Evolutionary conservation across 257 asterid genomes (phyloP).

Genomic region (Nyctanthes arbortristis): DNA sequence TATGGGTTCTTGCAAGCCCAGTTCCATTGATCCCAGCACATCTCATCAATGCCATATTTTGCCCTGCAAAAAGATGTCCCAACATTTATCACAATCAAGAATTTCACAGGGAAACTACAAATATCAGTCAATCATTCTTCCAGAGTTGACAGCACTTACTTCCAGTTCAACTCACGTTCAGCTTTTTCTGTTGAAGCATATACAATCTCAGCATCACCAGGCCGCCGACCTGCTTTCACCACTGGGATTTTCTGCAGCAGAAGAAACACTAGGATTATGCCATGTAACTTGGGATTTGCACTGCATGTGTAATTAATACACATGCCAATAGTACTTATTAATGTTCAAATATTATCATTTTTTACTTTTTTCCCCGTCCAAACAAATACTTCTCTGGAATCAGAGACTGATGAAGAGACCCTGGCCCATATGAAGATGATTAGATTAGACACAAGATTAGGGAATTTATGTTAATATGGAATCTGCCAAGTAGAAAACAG

Average conservation of each 20-base stretch:
- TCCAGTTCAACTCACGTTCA: slow-evolving; percentile 86
- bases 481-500: not conserved
- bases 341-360: not conserved
- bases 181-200: slow-evolving; percentile 90
- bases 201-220: slow-evolving; percentile 96
- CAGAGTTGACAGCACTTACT: slow-evolving; percentile 79
- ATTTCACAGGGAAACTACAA: not conserved
- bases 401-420: not conserved
- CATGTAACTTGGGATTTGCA: not conserved
- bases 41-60: slow-evolving; percentile 73
- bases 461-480: not conserved
- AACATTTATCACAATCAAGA: not conserved
- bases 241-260: slow-evolving; percentile 73
- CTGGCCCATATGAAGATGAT: not conserved
- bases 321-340: too few species aligned
- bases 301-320: not conserved
- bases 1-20: slow-evolving; percentile 98
- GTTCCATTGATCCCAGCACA: slow-evolving; percentile 97
- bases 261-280: not conserved
- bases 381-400: not conserved
- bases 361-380: not conserved
- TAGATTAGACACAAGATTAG: not conserved
- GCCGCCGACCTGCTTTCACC: slow-evolving; percentile 82
- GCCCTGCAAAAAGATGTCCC: slow-evolving; percentile 49
- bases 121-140: too few species aligned